These are phyloP conservation scores for Talaromyces funiculosus DNA, from an alignment of 2,329 filamentous ascomycete species.

Conservation along the genomic window DNA sequence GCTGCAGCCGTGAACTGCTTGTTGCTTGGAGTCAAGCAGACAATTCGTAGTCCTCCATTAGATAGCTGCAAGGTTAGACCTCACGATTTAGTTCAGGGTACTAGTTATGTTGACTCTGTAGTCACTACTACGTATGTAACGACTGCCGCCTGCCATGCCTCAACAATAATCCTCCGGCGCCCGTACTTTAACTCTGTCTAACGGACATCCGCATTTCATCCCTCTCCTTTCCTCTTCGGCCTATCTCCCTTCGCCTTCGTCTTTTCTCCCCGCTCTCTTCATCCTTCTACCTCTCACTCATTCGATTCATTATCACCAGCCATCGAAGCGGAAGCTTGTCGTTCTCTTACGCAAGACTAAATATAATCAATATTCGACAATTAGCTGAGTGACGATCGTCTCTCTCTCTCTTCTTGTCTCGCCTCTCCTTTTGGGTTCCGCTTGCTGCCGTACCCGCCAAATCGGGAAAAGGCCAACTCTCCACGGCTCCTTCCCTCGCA, in stretches of 20 bases:
- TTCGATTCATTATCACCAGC: constrained; percentile 40
- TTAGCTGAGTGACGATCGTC: neutral
- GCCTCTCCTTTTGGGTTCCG: constrained; percentile 12
- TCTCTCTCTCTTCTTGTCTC: neutral
- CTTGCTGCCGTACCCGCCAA: constrained; percentile 12
- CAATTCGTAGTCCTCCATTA: neutral
- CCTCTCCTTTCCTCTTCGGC: constrained; percentile 2
- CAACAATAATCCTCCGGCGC: neutral
- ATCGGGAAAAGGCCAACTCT: constrained; percentile 15
- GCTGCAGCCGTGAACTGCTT: neutral
- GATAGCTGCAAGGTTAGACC: neutral
- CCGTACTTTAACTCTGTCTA: neutral
- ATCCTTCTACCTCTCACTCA: constrained; percentile 29
- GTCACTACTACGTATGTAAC: neutral
- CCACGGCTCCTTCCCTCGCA: constrained; percentile 10
- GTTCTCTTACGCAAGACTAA: constrained; percentile 18
- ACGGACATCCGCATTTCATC: neutral
- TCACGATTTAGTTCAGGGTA: neutral
- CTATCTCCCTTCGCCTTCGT: constrained; percentile 12
- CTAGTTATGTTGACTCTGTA: neutral
- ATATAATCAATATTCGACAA: neutral
- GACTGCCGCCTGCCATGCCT: neutral
- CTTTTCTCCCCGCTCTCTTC: constrained; percentile 13
- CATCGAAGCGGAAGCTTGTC: constrained; percentile 22
- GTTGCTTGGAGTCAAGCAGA: neutral